These are phyloP conservation scores for Fusarium aywerte DNA, from an alignment of 2,329 filamentous ascomycete species.

Conservation along the genomic window DNA sequence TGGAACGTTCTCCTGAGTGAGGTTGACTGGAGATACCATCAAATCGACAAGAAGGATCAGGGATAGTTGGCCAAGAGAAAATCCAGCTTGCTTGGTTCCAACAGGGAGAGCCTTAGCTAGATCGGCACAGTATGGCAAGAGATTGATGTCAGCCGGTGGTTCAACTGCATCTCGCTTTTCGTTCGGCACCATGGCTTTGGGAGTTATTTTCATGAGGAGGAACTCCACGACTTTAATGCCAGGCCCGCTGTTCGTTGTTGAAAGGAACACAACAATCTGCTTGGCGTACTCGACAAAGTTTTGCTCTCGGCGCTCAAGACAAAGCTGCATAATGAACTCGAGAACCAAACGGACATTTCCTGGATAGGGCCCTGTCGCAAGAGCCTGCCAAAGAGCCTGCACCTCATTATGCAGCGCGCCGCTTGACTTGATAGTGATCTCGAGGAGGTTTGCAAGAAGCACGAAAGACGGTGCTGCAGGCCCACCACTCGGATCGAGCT, in stretches of 20 bases:
- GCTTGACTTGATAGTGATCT: slow-evolving; percentile 94
- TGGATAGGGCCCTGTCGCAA: slow-evolving; percentile 90
- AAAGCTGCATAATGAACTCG: slow-evolving; percentile 95
- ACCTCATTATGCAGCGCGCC: slow-evolving; percentile 94
- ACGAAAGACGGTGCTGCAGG: slow-evolving; percentile 94
- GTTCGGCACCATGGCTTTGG: slow-evolving; percentile 95
- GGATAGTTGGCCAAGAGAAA: slow-evolving; percentile 92
- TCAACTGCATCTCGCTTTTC: slow-evolving; percentile 78
- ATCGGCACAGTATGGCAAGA: slow-evolving; percentile 90
- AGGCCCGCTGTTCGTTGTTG: slow-evolving; percentile 77
- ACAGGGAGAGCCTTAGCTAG: slow-evolving; percentile 81
- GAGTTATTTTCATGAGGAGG: slow-evolving; percentile 87
- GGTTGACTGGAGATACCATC: slow-evolving; percentile 89
- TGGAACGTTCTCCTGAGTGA: slow-evolving; percentile 82
- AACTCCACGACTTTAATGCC: slow-evolving; percentile 96
- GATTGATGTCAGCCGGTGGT: slow-evolving; percentile 76
- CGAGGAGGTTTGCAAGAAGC: slow-evolving; percentile 90
- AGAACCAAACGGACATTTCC: slow-evolving; percentile 95
- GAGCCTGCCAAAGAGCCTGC: slow-evolving; percentile 94
- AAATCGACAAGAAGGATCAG: slow-evolving; percentile 94
- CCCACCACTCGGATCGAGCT: slow-evolving; percentile 89
- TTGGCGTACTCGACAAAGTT: slow-evolving; percentile 99
- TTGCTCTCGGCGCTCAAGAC: slow-evolving; percentile 92
- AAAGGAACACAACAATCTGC: slow-evolving; percentile 96
- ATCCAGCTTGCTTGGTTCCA: slow-evolving; percentile 90